Evolutionary conservation across 305 asterid species (phyloP).

Genomic region (Nicotiana rustica): DNA sequence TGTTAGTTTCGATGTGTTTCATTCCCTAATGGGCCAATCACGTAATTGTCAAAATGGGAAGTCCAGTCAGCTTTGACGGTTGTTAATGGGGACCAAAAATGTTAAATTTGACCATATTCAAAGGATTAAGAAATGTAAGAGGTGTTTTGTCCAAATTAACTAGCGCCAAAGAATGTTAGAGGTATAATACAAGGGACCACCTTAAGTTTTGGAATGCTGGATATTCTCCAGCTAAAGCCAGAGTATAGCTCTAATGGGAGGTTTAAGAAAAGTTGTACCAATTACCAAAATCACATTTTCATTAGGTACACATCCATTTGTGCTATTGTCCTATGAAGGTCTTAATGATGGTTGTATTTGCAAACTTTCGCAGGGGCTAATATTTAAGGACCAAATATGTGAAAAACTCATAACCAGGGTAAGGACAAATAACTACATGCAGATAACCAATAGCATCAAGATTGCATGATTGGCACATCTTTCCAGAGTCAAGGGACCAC

Average conservation of each 20-base stretch:
- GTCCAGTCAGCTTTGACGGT: not conserved
- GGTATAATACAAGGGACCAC: not conserved
- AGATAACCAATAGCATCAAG: conserved; percentile 11
- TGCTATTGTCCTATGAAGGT: no score
- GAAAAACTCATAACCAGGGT: not conserved
- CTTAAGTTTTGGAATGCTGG: conserved; percentile 15
- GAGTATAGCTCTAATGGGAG: not conserved
- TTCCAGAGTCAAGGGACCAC: conserved; percentile 30
- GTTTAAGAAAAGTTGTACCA: not conserved
- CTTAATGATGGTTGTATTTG: no score
- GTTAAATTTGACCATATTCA: not conserved
- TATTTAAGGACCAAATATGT: not conserved
- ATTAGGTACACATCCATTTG: not conserved
- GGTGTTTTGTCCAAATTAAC: not conserved
- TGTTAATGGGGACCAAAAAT: conserved; percentile 24
- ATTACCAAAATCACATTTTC: not conserved
- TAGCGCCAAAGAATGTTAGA: not conserved
- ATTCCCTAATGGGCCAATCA: not conserved
- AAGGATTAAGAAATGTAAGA: conserved; percentile 12
- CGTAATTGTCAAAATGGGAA: not conserved
- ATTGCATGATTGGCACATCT: conserved; percentile 28
- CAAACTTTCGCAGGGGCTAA: not conserved
- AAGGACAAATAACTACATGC: not conserved
- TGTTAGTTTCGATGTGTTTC: not conserved
- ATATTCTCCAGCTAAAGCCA: not conserved